These are phyloP conservation scores for Carex littledalei DNA, from an alignment of 176 grass and related monocot genomes.

Conservation along the genomic window DNA sequence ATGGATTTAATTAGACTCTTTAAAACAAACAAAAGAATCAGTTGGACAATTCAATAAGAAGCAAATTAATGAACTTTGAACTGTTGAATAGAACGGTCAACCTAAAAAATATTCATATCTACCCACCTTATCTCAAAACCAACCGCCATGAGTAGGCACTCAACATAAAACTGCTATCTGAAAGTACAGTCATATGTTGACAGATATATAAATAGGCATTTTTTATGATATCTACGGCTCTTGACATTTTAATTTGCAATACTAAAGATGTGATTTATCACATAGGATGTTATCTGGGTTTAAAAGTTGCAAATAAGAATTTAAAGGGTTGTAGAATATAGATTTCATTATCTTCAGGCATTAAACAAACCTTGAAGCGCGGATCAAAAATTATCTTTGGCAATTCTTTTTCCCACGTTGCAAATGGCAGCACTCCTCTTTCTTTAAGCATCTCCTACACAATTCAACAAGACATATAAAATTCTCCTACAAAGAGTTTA, in stretches of 20 bases:
- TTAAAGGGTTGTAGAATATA: slow-evolving; percentile 5
- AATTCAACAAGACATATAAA: slow-evolving; percentile 20
- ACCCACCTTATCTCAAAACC: slow-evolving; percentile 23
- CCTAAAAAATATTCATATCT: neutral
- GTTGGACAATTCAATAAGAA: neutral
- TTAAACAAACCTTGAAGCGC: slow-evolving; percentile 93
- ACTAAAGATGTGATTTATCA: neutral
- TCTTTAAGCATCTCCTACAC: slow-evolving; percentile 92
- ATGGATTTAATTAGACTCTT: neutral
- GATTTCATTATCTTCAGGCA: slow-evolving; percentile 31
- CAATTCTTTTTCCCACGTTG: slow-evolving; percentile 98
- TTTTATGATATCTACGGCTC: neutral
- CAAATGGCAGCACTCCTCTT: slow-evolving; percentile 85
- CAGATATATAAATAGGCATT: neutral
- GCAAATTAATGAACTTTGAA: neutral
- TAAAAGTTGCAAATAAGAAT: slow-evolving; percentile 25
- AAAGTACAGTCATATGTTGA: slow-evolving; percentile 10
- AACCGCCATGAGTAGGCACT: slow-evolving; percentile 16
- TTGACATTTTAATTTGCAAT: neutral
- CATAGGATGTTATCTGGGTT: slow-evolving; percentile 21
- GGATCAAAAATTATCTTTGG: slow-evolving; percentile 96
- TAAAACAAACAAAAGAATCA: neutral
- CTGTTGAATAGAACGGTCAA: slow-evolving; percentile 2
- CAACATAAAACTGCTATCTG: slow-evolving; percentile 16
- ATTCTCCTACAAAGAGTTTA: neutral